Evolutionary conservation across 129 eudicot genomes (phyloP).

Genomic region (Flaveria brownii): DNA sequence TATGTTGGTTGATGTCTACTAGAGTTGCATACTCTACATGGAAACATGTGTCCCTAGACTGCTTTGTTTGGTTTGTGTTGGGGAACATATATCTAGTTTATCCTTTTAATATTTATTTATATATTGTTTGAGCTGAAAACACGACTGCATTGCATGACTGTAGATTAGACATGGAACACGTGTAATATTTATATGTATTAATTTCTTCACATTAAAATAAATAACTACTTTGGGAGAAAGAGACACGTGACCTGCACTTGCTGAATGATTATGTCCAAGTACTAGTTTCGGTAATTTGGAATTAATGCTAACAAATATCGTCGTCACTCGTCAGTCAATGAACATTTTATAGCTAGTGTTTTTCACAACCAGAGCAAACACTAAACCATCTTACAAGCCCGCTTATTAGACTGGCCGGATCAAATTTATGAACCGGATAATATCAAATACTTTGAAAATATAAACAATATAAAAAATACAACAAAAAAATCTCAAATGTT

Average conservation of each 20-base stretch:
- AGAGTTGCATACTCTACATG: slow-evolving; percentile 12
- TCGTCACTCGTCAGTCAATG: background rate
- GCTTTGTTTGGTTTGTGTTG: slow-evolving; percentile 34
- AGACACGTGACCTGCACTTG: slow-evolving; percentile 11
- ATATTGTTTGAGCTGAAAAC: background rate
- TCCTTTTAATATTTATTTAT: slow-evolving; percentile 21
- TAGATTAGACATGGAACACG: slow-evolving; percentile 28
- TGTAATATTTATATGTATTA: background rate
- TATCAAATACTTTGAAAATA: too few species aligned
- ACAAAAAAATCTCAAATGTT: too few species aligned
- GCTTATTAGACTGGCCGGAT: too few species aligned
- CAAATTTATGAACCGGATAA: too few species aligned
- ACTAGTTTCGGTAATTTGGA: background rate
- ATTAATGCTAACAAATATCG: background rate
- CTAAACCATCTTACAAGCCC: too few species aligned
- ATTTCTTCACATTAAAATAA: background rate
- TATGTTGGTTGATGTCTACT: slow-evolving; percentile 19
- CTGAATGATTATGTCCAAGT: slow-evolving; percentile 3
- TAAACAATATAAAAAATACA: too few species aligned
- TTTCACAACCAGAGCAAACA: too few species aligned
- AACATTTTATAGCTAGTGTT: too few species aligned
- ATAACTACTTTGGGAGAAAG: background rate
- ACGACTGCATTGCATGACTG: slow-evolving; percentile 33
- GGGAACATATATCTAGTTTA: slow-evolving; percentile 27
- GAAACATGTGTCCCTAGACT: slow-evolving; percentile 31